Base-by-base conservation (phyloP, 805 yeast species). In the Kluyveromyces nonfermentans region DNA sequence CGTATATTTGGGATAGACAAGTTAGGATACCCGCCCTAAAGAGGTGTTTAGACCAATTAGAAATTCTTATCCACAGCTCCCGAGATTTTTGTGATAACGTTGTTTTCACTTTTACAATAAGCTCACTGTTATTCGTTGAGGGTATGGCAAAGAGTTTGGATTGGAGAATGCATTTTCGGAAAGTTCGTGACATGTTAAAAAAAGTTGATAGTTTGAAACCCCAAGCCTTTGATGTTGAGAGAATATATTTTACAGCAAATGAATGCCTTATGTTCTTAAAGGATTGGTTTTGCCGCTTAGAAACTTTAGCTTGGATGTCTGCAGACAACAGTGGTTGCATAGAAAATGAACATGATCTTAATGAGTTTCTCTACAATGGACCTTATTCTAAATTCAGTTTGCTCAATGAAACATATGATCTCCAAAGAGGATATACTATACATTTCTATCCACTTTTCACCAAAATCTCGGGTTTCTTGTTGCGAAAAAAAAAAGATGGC, bases 81-180 rank as follows among this genome's bases (percentile, higher is more conserved):
- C 33, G 32, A 4, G 42, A 34, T 31, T 42, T 35, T 32, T 18
- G 37, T 12, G 49, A 43, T 21, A 31, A 33, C 17, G 31, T 34
- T 20, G 37, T 41, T 4, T 37, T 48, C 15, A 39, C 45, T 4
- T 48, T 48, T 40, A 31, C 43, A 6, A 41, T 39, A 17, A 33
- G 40, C 10, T 5, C 46, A 20, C 18, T 48, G 7, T 48, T 48
- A 28, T 35, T 42, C 10, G 46, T 48, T 9, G 33, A 48, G 30
- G 35, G 43, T 15, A 34, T 46, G 4, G 35, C 36, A 21, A 25
- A 33, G 21, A 37, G 38, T 22, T 17, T 20, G 2, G 28, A 33
- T 33, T 49, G 51, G 51, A 43, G 47, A 20, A 28, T 38, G 12
- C 51, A 49, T 35, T 12, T 46, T 18, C 20, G 31, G 21, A 48